Base-by-base conservation (phyloP, 2,329 filamentous ascomycete species). In the Lachnellula suecica region DNA sequence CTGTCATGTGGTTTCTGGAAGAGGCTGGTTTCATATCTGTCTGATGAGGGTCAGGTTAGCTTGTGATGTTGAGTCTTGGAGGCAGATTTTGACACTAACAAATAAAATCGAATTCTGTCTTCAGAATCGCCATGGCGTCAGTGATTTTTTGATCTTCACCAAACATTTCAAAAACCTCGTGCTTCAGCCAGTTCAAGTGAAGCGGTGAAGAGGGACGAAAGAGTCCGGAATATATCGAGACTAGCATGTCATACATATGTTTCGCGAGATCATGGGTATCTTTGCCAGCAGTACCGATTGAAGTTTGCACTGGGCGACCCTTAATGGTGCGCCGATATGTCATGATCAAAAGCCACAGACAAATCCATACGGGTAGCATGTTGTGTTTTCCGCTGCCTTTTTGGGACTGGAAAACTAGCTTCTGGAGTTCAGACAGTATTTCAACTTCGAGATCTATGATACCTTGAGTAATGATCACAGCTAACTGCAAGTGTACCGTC, bases 231-330 rank as follows among this genome's bases (percentile, higher is more conserved):
- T 52, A 52, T 24, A 43, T 47, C 7, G 49, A 52, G 22, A 52
- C 44, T 5, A 52, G 35, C 49, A 52, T 52, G 20, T 52, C 37
- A 17, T 52, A 47, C 49, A 52, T 43, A 34, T 47, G 49, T 20
- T 25, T 35, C 17, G 43, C 24, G n/a, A 47, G 25, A n/a, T 37
- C 34, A 24, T 9, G 23, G 4, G 7, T 35, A 11, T 24, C 34
- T 23, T 13, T 35, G 11, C 13, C 15, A 7, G 11, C 24, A 20
- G 22, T 20, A 17, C 43, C 10, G 8, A 25, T 29, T 15, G 10
- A 10, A 15, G n/a, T 15, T 23, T 20, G n/a, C 24, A 7, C 19
- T n/a, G 15, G 8, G n/a, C 31, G 34, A 6, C 17, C 11, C n/a
- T 34, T 4, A 24, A 38, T 34, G 4, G 49, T 43, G 3, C 34